A percentile compares a stretch with the other conserved stretches of the same genome.
These are phyloP conservation scores for Coprinellus micaceus DNA, from an alignment of 768 basidiomycete species.

Conservation along the genomic window DNA sequence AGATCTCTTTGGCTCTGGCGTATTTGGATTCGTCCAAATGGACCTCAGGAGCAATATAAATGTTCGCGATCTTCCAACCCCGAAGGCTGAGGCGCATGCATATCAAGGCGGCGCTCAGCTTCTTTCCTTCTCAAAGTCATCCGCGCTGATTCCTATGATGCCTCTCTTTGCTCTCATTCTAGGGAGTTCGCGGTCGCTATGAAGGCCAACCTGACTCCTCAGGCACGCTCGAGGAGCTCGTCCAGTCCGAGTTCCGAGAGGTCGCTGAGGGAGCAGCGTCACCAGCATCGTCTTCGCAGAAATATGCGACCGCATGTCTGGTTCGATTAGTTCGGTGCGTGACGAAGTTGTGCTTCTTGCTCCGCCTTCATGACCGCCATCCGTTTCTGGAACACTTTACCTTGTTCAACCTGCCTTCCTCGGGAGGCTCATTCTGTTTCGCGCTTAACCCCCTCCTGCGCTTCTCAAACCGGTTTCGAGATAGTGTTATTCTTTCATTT, in stretches of 20 bases:
- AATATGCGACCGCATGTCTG: conserved; percentile 57
- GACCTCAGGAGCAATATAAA: conserved; percentile 67
- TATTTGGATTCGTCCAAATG: conserved; percentile 72
- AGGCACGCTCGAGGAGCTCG: conserved; percentile 58
- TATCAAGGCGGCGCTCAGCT: not conserved
- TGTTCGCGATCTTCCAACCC: conserved; percentile 33
- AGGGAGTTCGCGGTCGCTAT: conserved; percentile 67
- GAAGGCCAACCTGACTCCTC: conserved; percentile 40
- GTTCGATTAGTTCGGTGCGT: conserved; percentile 64
- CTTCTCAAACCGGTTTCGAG: not conserved
- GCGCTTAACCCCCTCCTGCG: not conserved
- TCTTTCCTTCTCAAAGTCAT: not conserved
- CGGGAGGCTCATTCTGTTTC: not conserved
- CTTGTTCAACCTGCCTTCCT: not conserved
- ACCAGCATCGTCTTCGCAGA: too few species aligned
- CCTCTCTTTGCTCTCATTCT: conserved; percentile 1
- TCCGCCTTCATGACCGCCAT: too few species aligned
- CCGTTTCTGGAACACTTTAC: not conserved
- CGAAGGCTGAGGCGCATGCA: conserved; percentile 6
- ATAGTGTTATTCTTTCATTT: not conserved
- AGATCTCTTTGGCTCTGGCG: conserved; percentile 66
- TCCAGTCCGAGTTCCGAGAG: conserved; percentile 40
- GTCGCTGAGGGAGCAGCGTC: conserved; percentile 34
- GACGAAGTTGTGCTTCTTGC: not conserved
- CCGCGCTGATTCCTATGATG: too few species aligned